These are phyloP conservation scores for Raddia guianensis DNA, from an alignment of 176 grass and related monocot species.

Conservation along the genomic window DNA sequence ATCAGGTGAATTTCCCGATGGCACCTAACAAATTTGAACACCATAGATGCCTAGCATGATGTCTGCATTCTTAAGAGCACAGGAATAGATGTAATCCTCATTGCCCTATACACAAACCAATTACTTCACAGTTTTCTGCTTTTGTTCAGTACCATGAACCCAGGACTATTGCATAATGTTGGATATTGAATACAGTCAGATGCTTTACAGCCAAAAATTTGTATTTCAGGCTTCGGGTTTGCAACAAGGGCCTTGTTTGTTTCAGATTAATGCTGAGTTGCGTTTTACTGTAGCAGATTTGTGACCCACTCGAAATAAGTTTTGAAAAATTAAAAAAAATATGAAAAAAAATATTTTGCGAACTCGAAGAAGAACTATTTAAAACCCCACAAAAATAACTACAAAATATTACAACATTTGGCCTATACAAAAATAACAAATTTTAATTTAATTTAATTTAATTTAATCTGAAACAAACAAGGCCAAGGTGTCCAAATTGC, in stretches of 20 bases:
- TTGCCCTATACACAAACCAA: background rate
- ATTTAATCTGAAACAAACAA: no score
- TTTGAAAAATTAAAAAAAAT: no score
- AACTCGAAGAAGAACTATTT: no score
- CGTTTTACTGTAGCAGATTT: no score
- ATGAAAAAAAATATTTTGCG: no score
- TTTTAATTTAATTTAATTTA: no score
- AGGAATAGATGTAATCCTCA: background rate
- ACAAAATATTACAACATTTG: no score
- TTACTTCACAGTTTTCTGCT: background rate
- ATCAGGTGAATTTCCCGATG: background rate
- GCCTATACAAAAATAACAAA: no score
- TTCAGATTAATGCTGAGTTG: no score
- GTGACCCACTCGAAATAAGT: no score
- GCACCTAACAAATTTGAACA: background rate
- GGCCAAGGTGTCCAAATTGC: slow-evolving; percentile 3
- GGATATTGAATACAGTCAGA: background rate
- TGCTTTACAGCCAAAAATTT: background rate
- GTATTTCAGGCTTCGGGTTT: background rate
- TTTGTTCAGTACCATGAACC: background rate
- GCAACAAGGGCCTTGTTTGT: no score
- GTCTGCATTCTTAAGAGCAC: background rate
- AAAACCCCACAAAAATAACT: no score
- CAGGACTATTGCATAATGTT: background rate
- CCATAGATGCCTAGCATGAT: background rate